Base-by-base conservation (phyloP, 2,329 filamentous ascomycete species). In the Paracorniculantispora psalliotae region DNA sequence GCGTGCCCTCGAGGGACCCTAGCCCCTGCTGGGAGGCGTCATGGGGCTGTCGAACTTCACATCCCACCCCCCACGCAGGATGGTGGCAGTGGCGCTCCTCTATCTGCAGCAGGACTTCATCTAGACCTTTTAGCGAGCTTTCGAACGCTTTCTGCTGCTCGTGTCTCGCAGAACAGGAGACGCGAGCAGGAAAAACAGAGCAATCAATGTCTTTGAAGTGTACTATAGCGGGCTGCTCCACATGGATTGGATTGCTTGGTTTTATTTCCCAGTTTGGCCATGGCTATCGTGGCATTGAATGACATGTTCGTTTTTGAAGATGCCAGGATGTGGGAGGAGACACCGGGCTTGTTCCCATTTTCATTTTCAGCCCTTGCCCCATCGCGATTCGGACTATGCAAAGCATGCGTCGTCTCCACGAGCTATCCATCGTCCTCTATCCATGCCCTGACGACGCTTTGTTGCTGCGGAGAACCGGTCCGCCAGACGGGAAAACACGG, bases 21-120 rank as follows among this genome's bases (percentile, higher is more conserved):
- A 21, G 13, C 9, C 33, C 54, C 35, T 30, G 46, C 35, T 43
- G 19, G 21, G 30, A 26, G 33, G 44, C 44, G 25, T 49, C 33
- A 44, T 46, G 49, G 41, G 25, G 50, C 30, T 25, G 26, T 35
- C 19, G 2, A 55, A 47, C 26, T 17, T 35, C 26, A 28, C 19
- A 26, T 47, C 44, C 49, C 48, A 44, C 51, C 39, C 51, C 41
- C 51, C 39, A 26, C 49, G 30, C 26, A 37, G 28, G 12, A 8
- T 15, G 28, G 23, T 13, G 8, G 33, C 23, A 15, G 41, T 48
- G 53, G 44, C 30, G 33, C n/a, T 48, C 4, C 9, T 49, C 30
- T n/a, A 49, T 57, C 53, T 57, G 53, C 53, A 48, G 15, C 28
- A 57, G 39, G 43, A 48, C 53, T 48, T 23, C 44, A 48, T 57